These are phyloP conservation scores for Pleurotus pulmonarius DNA, from an alignment of 768 basidiomycete species.

Conservation along the genomic window DNA sequence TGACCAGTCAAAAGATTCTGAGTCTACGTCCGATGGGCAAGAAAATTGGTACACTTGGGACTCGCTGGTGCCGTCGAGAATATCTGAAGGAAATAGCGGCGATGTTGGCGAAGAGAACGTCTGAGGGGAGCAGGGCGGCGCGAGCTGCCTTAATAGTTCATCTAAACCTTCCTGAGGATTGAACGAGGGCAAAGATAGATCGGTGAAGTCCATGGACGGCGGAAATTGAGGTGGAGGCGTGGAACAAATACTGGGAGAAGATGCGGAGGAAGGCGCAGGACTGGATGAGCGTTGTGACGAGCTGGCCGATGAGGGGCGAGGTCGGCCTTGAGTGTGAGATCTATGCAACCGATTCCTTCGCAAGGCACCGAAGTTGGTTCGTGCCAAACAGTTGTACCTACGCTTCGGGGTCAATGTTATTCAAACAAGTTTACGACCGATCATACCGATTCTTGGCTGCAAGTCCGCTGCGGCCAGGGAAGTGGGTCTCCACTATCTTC, in stretches of 20 bases:
- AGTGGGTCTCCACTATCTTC: conserved; percentile 57
- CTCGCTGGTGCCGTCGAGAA: background rate
- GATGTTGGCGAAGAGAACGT: background rate
- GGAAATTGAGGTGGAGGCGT: background rate
- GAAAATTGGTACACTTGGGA: conserved; percentile 4
- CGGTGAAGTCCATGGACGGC: background rate
- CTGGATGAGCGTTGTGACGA: conserved; percentile 6
- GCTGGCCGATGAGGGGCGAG: conserved; percentile 1
- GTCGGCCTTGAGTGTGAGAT: background rate
- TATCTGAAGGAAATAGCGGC: conserved; percentile 1
- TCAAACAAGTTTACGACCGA: background rate
- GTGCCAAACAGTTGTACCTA: conserved; percentile 18
- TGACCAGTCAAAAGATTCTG: conserved; percentile 6
- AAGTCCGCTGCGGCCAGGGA: conserved; percentile 58
- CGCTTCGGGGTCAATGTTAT: no score
- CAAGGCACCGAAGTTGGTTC: conserved; percentile 3
- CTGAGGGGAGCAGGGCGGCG: background rate
- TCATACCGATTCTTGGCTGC: conserved; percentile 55
- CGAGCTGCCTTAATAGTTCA: background rate
- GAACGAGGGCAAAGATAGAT: background rate
- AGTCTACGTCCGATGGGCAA: conserved; percentile 3
- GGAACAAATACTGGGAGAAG: background rate
- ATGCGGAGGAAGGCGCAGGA: background rate
- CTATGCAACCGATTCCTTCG: conserved; percentile 1
- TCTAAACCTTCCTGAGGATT: background rate